Conservation (phyloP, 2,329 filamentous ascomycete genomes). For the Verticillium isaacii region DNA sequence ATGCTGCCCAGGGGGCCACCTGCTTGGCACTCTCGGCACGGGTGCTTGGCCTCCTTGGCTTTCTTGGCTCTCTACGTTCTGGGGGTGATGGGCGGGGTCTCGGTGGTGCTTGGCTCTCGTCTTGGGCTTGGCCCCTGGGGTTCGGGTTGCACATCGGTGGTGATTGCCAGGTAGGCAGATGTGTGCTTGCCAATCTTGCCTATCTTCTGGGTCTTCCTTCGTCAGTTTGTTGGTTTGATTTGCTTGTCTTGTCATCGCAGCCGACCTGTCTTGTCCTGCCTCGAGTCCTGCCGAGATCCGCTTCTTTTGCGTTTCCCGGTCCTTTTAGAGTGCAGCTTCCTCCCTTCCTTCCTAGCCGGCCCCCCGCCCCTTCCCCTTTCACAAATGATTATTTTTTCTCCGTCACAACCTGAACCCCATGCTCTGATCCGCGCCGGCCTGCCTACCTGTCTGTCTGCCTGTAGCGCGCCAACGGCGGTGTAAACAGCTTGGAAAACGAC, state of each 20-base stretch:
- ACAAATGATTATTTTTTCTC: background rate
- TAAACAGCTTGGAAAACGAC: background rate
- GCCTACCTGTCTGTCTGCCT: no score
- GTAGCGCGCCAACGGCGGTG: background rate
- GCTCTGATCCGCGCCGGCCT: no score
- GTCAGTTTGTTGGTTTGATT: background rate
- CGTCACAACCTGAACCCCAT: background rate
- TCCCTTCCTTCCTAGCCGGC: background rate
- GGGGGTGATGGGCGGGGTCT: background rate
- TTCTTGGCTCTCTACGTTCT: background rate
- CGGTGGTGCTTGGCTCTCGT: constrained; percentile 2
- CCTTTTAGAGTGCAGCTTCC: background rate
- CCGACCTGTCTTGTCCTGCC: background rate
- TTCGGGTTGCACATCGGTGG: background rate
- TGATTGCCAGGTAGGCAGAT: background rate
- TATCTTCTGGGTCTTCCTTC: background rate
- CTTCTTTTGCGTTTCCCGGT: background rate
- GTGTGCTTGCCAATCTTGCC: background rate
- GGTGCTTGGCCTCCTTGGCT: background rate
- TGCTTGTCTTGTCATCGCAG: background rate
- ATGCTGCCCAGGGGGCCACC: background rate
- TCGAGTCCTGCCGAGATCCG: background rate
- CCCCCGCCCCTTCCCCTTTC: background rate
- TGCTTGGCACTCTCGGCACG: constrained; percentile 3
- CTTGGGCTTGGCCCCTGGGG: background rate